Percentiles rank a stretch among this genome's conserved stretches.
Conservation (phyloP, 2,329 filamentous ascomycete species). For the Davidsoniella virescens region DNA sequence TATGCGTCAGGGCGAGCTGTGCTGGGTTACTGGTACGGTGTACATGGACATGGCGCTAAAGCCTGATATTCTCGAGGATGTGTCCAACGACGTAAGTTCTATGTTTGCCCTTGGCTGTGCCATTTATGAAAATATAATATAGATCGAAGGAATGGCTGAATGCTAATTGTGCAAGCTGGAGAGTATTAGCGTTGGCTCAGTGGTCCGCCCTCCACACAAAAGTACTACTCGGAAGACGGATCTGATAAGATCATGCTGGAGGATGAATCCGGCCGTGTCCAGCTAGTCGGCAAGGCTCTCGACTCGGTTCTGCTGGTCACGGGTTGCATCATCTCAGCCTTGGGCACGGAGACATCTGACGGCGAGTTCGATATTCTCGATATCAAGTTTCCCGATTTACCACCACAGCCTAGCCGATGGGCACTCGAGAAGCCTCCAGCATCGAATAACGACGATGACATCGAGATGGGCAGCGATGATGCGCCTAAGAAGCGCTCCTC, state of each 20-base stretch:
- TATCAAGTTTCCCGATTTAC: conserved; percentile 71
- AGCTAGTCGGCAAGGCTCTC: conserved; percentile 57
- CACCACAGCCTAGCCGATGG: conserved; percentile 71
- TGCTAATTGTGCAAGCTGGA: not conserved
- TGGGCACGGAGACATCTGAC: conserved; percentile 84
- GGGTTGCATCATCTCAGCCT: conserved; percentile 81
- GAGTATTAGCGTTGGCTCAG: conserved; percentile 63
- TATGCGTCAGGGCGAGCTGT: conserved; percentile 85
- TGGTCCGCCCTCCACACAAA: conserved; percentile 58
- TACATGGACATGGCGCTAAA: conserved; percentile 97
- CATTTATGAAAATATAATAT: not conserved
- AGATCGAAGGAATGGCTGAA: not conserved
- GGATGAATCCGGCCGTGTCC: conserved; percentile 82
- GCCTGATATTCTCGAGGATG: conserved; percentile 88
- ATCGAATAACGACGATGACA: conserved; percentile 23
- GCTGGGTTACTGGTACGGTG: conserved; percentile 86
- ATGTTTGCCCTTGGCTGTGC: conserved; percentile 16
- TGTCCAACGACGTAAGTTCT: conserved; percentile 65
- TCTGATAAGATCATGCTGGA: conserved; percentile 69
- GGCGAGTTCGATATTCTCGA: conserved; percentile 90
- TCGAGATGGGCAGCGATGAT: conserved; percentile 39
- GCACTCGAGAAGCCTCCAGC: conserved; percentile 37
- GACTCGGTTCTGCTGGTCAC: conserved; percentile 63
- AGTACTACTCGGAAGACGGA: conserved; percentile 51
- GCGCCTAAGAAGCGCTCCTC: conserved; percentile 17